A percentile compares a stretch with the other conserved stretches of the same genome.
These are phyloP conservation scores for Nemania sp. DNA, from an alignment of 2,329 filamentous ascomycete genomes.

Conservation along the genomic window DNA sequence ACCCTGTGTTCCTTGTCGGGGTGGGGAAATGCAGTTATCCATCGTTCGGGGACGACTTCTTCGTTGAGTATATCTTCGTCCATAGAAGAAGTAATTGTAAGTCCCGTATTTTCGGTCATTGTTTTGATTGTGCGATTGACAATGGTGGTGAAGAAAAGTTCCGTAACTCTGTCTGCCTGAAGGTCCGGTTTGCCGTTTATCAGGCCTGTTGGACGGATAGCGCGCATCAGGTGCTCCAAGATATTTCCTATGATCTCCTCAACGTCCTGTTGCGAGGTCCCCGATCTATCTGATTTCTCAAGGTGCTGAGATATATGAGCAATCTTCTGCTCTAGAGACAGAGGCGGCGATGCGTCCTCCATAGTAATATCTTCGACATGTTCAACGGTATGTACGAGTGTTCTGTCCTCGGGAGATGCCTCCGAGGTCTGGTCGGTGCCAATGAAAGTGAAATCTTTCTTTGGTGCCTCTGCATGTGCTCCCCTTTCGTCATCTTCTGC, in stretches of 20 bases:
- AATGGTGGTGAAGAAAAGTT: conserved; percentile 66
- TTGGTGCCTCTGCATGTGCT: conserved; percentile 27
- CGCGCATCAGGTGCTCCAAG: conserved; percentile 85
- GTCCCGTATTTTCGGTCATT: conserved; percentile 29
- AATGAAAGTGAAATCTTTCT: background rate
- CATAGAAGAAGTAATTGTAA: conserved; percentile 31
- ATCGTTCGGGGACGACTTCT: conserved; percentile 64
- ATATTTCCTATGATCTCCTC: conserved; percentile 95
- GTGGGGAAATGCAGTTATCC: conserved; percentile 59
- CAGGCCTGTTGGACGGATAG: conserved; percentile 71
- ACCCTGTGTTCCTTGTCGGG: conserved; percentile 51
- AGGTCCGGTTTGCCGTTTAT: conserved; percentile 67
- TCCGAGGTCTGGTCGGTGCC: background rate
- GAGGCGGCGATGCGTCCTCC: conserved; percentile 31
- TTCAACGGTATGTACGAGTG: conserved; percentile 11
- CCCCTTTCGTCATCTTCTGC: conserved; percentile 43
- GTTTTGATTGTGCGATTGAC: conserved; percentile 62
- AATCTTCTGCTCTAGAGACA: conserved; percentile 52
- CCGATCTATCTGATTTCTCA: conserved; percentile 52
- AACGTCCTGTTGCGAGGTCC: conserved; percentile 84
- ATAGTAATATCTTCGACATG: conserved; percentile 35
- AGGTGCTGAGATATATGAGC: conserved; percentile 43
- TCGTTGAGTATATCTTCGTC: conserved; percentile 51
- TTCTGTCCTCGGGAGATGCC: conserved; percentile 11
- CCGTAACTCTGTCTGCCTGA: conserved; percentile 79